These are phyloP conservation scores for Suillus subaureus DNA, from an alignment of 768 basidiomycete species.

Conservation along the genomic window DNA sequence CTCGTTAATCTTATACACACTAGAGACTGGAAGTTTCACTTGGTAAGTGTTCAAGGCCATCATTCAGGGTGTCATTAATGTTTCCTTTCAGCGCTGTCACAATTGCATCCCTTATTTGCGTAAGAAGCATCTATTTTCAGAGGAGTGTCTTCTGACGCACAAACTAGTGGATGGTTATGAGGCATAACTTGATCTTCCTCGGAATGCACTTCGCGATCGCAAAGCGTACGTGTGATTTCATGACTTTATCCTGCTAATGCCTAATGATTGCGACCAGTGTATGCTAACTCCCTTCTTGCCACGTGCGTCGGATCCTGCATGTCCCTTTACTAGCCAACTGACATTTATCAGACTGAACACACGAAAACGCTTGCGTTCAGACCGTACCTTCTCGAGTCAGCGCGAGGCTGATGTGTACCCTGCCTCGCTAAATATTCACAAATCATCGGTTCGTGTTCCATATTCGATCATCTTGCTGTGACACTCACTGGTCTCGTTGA, in stretches of 20 bases:
- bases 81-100: conserved; percentile 28
- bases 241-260: no score
- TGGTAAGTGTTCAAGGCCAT: conserved; percentile 27
- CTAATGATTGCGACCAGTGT: conserved; percentile 20
- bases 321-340: background rate
- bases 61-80: background rate
- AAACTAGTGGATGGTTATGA: conserved; percentile 34
- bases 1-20: conserved; percentile 49
- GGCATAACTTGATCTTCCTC: conserved; percentile 37
- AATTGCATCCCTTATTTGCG: conserved; percentile 35
- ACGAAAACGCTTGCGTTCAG: conserved; percentile 32
- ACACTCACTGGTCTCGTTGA: background rate
- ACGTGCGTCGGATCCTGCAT: conserved; percentile 23
- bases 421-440: conserved; percentile 18
- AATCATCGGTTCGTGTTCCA: background rate
- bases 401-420: conserved; percentile 25
- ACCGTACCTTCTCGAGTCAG: conserved; percentile 29
- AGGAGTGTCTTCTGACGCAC: background rate
- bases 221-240: conserved; percentile 23
- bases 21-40: conserved; percentile 55
- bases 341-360: conserved; percentile 27
- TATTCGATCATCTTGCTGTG: background rate
- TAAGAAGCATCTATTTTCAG: conserved; percentile 10
- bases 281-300: conserved; percentile 36
- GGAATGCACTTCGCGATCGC: conserved; percentile 39